A percentile compares a stretch with the other conserved stretches of the same genome.
These are phyloP conservation scores for Candida maltosa DNA, from an alignment of 805 yeast genomes.

Conservation along the genomic window DNA sequence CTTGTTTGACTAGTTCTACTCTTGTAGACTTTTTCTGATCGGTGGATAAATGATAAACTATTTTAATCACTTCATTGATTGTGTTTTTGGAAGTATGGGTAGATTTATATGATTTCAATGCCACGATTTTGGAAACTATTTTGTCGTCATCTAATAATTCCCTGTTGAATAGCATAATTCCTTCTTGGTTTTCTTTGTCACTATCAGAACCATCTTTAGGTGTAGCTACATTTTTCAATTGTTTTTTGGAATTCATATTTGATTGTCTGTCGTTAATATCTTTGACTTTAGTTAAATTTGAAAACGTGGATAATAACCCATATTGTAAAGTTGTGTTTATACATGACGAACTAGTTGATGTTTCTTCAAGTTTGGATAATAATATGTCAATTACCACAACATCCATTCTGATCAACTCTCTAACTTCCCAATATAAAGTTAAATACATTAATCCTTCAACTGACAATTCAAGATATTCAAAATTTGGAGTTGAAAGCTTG, in stretches of 20 bases:
- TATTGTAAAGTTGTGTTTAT: slow-evolving; percentile 17
- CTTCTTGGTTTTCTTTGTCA: slow-evolving; percentile 18
- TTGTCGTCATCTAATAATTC: slow-evolving; percentile 22
- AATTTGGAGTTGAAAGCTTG: slow-evolving; percentile 5
- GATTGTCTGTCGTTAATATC: slow-evolving; percentile 19
- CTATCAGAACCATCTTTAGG: slow-evolving; percentile 22
- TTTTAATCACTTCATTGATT: slow-evolving; percentile 23
- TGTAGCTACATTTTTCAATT: slow-evolving; percentile 33
- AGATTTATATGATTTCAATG: slow-evolving; percentile 15
- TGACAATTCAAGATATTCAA: slow-evolving; percentile 12
- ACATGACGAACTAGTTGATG: neutral
- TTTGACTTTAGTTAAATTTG: slow-evolving; percentile 35
- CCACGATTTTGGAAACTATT: slow-evolving; percentile 15
- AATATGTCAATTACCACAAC: slow-evolving; percentile 23
- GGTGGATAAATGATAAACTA: slow-evolving; percentile 33
- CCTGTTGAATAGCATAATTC: slow-evolving; percentile 29
- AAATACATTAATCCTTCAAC: slow-evolving; percentile 52
- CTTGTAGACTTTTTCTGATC: slow-evolving; percentile 22
- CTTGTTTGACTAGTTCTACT: slow-evolving; percentile 43
- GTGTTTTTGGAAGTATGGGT: slow-evolving; percentile 10
- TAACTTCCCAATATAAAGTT: slow-evolving; percentile 33
- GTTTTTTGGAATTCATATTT: slow-evolving; percentile 29
- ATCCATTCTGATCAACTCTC: slow-evolving; percentile 32
- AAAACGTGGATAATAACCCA: slow-evolving; percentile 40
- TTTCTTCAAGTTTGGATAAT: slow-evolving; percentile 4